A percentile compares a stretch with the other conserved stretches of the same genome.
Evolutionary conservation across 2,329 filamentous ascomycete genomes (phyloP).

Genomic region (Ophiosphaerella korrae): DNA sequence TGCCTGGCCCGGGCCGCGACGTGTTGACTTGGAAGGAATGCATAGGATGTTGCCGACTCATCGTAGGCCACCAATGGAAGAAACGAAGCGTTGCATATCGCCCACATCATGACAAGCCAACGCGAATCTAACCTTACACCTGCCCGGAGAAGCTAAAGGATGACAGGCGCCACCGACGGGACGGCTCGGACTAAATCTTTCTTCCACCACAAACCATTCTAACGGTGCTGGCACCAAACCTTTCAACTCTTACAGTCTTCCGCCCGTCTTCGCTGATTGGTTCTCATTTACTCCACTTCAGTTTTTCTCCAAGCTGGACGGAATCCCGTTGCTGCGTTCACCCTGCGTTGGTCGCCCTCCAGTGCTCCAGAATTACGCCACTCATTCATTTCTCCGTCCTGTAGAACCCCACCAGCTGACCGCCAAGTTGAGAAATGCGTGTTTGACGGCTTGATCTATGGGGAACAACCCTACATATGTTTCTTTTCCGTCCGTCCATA

Average conservation of each 20-base stretch:
- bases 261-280: neutral
- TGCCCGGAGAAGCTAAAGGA: neutral
- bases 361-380: neutral
- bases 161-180: neutral
- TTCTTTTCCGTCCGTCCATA: neutral
- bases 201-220: neutral
- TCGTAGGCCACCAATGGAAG: no score
- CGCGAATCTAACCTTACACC: no score
- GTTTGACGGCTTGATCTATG: neutral
- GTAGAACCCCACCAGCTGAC: neutral
- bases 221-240: neutral
- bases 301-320: neutral
- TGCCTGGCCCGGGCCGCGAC: no score
- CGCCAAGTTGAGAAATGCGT: conserved; percentile 2
- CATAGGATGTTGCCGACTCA: no score
- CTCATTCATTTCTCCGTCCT: conserved; percentile 1
- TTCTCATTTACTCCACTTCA: neutral
- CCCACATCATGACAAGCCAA: no score
- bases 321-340: neutral
- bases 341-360: neutral
- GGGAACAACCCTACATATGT: conserved; percentile 5
- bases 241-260: conserved; percentile 3
- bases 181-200: neutral
- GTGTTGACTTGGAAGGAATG: no score
- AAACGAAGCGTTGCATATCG: no score